phyloP scores from a whole-genome alignment of 495 filamentous ascomycete genomes.

The Penicillium bovifimosum region DNA sequence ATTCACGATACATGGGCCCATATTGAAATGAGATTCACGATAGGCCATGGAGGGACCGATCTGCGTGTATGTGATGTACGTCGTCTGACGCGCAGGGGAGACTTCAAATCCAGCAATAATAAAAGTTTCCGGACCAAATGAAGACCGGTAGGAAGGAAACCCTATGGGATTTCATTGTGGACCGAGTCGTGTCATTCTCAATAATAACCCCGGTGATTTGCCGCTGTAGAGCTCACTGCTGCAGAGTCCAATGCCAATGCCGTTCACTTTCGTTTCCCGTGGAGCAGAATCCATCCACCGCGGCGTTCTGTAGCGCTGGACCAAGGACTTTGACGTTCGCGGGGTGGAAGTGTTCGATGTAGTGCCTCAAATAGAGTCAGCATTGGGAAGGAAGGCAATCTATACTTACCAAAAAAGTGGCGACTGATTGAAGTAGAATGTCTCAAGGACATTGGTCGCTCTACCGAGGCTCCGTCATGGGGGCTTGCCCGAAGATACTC shows the following conservation, averaged over 20 bases:
- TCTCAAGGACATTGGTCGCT: constrained; percentile 80
- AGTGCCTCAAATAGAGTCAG: constrained; percentile 79
- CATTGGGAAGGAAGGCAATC: constrained; percentile 63
- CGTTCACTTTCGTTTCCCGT: constrained; percentile 93
- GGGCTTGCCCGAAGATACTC: constrained; percentile 66
- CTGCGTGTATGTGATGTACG: constrained; percentile 87
- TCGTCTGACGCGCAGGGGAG: constrained; percentile 71
- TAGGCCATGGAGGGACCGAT: constrained; percentile 96
- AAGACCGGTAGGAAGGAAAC: constrained; percentile 76
- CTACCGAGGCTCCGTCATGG: constrained; percentile 79
- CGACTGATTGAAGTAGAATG: constrained; percentile 43
- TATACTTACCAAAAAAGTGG: not conserved
- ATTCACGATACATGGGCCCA: constrained; percentile 65
- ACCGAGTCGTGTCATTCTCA: constrained; percentile 81
- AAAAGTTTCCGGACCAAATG: constrained; percentile 79
- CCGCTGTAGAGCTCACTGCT: too few species aligned
- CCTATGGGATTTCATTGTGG: constrained; percentile 89
- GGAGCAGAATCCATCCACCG: constrained; percentile 84
- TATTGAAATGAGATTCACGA: constrained; percentile 84
- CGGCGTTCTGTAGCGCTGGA: constrained; percentile 89
- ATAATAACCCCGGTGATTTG: constrained; percentile 66
- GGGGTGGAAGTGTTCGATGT: constrained; percentile 90
- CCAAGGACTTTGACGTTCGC: constrained; percentile 88
- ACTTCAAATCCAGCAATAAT: constrained; percentile 90
- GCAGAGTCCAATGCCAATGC: constrained; percentile 60